A percentile compares a stretch with the other conserved stretches of the same genome.
phyloP scores from a whole-genome alignment of 805 yeast species.

The Candida bentonensis region DNA sequence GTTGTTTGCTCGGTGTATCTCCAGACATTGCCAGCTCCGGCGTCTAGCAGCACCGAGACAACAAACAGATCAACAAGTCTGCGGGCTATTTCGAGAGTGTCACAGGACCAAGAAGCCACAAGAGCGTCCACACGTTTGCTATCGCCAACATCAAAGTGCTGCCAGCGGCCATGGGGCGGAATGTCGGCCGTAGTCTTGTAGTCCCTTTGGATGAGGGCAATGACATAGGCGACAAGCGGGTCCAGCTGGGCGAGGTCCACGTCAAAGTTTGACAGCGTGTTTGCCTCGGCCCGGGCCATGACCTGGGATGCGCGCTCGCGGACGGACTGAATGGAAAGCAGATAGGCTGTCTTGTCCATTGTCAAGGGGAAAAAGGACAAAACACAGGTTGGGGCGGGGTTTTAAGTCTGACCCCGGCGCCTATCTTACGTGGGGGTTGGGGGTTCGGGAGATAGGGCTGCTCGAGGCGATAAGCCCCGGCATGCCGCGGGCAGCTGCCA shows the following conservation, averaged over 20 bases:
- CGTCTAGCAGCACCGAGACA: constrained; percentile 49
- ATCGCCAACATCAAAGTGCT: constrained; percentile 44
- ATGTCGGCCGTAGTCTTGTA: constrained; percentile 33
- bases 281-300: constrained; percentile 24
- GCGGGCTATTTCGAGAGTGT: constrained; percentile 34
- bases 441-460: no score
- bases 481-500: no score
- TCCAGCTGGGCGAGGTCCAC: constrained; percentile 31
- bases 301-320: constrained; percentile 37
- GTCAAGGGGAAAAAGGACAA: background rate
- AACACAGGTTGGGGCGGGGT: no score
- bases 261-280: constrained; percentile 28
- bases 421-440: no score
- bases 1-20: constrained; percentile 27
- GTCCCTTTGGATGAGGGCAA: constrained; percentile 30
- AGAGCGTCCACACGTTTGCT: constrained; percentile 29
- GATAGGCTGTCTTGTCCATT: constrained; percentile 16
- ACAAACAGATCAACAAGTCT: constrained; percentile 44
- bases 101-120: constrained; percentile 26
- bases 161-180: constrained; percentile 60
- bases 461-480: no score
- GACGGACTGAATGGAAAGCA: constrained; percentile 40
- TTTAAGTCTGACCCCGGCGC: no score
- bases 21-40: constrained; percentile 58
- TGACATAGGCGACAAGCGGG: constrained; percentile 31